A percentile compares a stretch with the other conserved stretches of the same genome.
These are phyloP conservation scores for Yarrowia sp. DNA, from an alignment of 805 yeast genomes.

Conservation along the genomic window DNA sequence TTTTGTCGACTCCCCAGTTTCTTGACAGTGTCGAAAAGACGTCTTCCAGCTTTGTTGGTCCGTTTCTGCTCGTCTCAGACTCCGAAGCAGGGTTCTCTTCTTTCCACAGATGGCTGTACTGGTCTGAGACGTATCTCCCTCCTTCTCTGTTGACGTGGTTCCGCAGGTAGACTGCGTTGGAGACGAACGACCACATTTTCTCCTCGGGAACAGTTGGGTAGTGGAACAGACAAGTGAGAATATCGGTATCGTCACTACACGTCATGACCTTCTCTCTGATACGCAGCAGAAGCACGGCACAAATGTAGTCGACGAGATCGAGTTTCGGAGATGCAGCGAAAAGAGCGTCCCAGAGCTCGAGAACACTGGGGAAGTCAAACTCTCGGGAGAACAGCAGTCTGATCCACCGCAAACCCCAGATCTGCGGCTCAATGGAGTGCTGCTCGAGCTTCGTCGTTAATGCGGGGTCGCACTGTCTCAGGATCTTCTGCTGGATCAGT, in stretches of 20 bases:
- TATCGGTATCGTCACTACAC: conserved; percentile 27
- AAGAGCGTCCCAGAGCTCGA: conserved; percentile 40
- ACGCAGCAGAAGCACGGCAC: conserved; percentile 39
- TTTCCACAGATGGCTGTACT: conserved; percentile 29
- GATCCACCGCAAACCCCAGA: conserved; percentile 43
- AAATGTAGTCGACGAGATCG: conserved; percentile 39
- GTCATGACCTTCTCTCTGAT: conserved; percentile 32
- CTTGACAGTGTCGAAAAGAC: conserved; percentile 25
- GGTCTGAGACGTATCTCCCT: conserved; percentile 31
- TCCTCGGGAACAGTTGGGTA: conserved; percentile 31
- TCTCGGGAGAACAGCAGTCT: conserved; percentile 41
- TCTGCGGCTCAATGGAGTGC: conserved; percentile 40
- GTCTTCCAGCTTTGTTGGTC: conserved; percentile 23
- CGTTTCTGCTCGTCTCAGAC: neutral
- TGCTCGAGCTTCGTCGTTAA: conserved; percentile 33
- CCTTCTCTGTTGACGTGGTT: conserved; percentile 31
- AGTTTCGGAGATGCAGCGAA: conserved; percentile 39
- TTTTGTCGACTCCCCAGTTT: conserved; percentile 31
- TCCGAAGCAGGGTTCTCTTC: neutral
- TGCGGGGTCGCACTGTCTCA: conserved; percentile 37
- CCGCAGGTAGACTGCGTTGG: conserved; percentile 33
- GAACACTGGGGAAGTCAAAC: conserved; percentile 35
- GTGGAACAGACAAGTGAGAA: conserved; percentile 31
- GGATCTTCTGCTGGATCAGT: conserved; percentile 37
- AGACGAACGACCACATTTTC: conserved; percentile 29